Conservation (phyloP, 1,139 yeast species). For the Nakaseomyces nivariensis region DNA sequence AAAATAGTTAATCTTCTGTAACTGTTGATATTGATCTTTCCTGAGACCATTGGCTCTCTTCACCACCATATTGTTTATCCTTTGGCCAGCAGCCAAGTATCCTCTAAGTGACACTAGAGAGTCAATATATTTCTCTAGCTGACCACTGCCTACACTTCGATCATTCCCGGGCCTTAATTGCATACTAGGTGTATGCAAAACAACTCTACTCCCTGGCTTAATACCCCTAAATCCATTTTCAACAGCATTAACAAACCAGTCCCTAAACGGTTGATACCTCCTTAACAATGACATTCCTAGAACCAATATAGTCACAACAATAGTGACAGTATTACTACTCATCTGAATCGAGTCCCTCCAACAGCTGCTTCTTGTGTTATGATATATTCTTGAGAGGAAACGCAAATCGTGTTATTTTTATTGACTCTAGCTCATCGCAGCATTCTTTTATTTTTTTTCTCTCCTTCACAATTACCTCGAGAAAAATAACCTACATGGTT, state of each 20-base stretch:
- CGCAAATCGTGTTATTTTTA: too few relatives aligned
- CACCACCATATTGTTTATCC: conserved; percentile 16
- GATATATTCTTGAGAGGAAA: too few relatives aligned
- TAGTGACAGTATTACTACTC: conserved; percentile 5
- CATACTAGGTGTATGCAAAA: neutral
- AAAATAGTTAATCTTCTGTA: conserved; percentile 44
- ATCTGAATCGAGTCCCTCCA: neutral
- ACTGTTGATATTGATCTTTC: conserved; percentile 10
- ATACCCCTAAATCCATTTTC: conserved; percentile 9
- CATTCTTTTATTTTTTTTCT: too few relatives aligned
- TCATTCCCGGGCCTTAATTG: neutral
- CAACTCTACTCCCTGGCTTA: neutral
- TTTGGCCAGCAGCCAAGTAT: conserved; percentile 14
- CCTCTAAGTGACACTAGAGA: conserved; percentile 15
- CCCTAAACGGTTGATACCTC: conserved; percentile 14
- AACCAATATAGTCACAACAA: conserved; percentile 8
- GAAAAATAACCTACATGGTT: too few relatives aligned
- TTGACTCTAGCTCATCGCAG: too few relatives aligned
- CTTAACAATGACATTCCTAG: conserved; percentile 15
- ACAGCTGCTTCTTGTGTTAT: too few relatives aligned
- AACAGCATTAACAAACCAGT: conserved; percentile 14
- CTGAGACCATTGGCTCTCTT: conserved; percentile 14
- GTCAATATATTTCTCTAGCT: conserved; percentile 11
- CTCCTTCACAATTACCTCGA: too few relatives aligned
- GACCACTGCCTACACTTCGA: neutral